phyloP scores from a whole-genome alignment of 106 monocot genomes.

The Phalaenopsis equestris region DNA sequence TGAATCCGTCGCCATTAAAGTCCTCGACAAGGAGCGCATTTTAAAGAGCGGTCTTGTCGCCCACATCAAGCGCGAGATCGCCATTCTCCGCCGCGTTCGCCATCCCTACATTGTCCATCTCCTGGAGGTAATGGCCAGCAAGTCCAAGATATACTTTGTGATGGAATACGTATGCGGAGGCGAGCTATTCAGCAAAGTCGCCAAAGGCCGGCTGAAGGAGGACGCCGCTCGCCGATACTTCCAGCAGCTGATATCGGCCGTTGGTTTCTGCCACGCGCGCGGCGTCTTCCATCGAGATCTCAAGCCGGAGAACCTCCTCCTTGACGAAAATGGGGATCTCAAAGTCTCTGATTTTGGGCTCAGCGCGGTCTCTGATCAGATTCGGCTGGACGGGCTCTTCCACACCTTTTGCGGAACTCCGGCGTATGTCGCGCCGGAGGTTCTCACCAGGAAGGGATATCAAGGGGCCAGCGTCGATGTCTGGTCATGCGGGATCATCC shows the following conservation, averaged over 20 bases:
- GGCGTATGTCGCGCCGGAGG: slow-evolving; percentile 61
- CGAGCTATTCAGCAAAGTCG: slow-evolving; percentile 26
- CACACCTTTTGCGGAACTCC: slow-evolving; percentile 67
- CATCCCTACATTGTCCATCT: slow-evolving; percentile 24
- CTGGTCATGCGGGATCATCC: slow-evolving; percentile 24
- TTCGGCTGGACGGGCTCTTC: slow-evolving; percentile 45
- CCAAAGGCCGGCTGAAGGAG: slow-evolving; percentile 32
- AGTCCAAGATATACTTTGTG: slow-evolving; percentile 34
- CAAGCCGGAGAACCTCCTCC: slow-evolving; percentile 76
- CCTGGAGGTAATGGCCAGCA: slow-evolving; percentile 30
- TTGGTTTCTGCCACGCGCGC: slow-evolving; percentile 71
- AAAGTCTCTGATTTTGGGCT: slow-evolving; percentile 87
- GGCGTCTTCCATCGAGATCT: slow-evolving; percentile 84
- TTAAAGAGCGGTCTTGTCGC: slow-evolving; percentile 14
- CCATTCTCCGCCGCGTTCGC: slow-evolving; percentile 21
- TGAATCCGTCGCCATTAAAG: slow-evolving; percentile 16
- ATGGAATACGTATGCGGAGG: slow-evolving; percentile 36
- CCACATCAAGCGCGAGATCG: slow-evolving; percentile 23
- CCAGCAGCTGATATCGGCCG: slow-evolving; percentile 69
- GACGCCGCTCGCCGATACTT: slow-evolving; percentile 42
- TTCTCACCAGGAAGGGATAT: slow-evolving; percentile 20
- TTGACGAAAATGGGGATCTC: slow-evolving; percentile 59
- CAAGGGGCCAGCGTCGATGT: slow-evolving; percentile 19
- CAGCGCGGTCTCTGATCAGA: slow-evolving; percentile 50
- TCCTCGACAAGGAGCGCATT: slow-evolving; percentile 18